A percentile compares a stretch with the other conserved stretches of the same genome.
phyloP scores from a whole-genome alignment of 2,329 filamentous ascomycete species.

The Talaromyces amestolkiae region DNA sequence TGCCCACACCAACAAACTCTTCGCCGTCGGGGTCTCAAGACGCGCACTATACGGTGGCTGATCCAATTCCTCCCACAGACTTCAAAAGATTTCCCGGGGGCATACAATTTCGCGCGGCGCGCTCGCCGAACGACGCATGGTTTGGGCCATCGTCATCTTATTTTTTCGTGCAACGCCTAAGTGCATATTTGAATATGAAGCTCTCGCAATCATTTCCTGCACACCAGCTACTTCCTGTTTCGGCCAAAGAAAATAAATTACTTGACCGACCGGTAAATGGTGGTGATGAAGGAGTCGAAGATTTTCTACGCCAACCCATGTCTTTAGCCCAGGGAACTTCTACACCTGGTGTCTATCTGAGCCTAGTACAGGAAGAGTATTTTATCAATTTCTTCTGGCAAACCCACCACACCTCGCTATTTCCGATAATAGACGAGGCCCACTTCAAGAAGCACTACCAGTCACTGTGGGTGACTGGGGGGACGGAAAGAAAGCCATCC shows the following conservation, averaged over 20 bases:
- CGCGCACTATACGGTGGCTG: background rate
- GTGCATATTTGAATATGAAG: background rate
- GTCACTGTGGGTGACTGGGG: slow-evolving; percentile 9
- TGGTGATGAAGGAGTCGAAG: background rate
- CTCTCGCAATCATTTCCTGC: background rate
- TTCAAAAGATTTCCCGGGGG: background rate
- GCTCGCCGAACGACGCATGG: slow-evolving; percentile 13
- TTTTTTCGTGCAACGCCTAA: slow-evolving; percentile 9
- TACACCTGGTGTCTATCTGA: slow-evolving; percentile 2
- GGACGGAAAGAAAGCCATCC: slow-evolving; percentile 2
- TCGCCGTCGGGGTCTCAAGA: background rate
- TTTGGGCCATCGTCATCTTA: slow-evolving; percentile 14
- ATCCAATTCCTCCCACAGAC: background rate
- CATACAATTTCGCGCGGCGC: slow-evolving; percentile 4
- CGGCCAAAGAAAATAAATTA: slow-evolving; percentile 1
- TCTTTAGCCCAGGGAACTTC: background rate
- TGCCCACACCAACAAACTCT: background rate
- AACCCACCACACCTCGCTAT: slow-evolving; percentile 2
- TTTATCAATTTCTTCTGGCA: slow-evolving; percentile 15
- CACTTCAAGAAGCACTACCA: slow-evolving; percentile 17
- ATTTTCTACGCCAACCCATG: background rate
- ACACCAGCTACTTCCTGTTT: slow-evolving; percentile 8
- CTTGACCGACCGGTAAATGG: slow-evolving; percentile 1
- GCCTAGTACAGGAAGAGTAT: slow-evolving; percentile 9
- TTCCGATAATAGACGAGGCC: slow-evolving; percentile 11